Conservation (phyloP, 768 basidiomycete genomes). For the Tricholoma saponaceum region DNA sequence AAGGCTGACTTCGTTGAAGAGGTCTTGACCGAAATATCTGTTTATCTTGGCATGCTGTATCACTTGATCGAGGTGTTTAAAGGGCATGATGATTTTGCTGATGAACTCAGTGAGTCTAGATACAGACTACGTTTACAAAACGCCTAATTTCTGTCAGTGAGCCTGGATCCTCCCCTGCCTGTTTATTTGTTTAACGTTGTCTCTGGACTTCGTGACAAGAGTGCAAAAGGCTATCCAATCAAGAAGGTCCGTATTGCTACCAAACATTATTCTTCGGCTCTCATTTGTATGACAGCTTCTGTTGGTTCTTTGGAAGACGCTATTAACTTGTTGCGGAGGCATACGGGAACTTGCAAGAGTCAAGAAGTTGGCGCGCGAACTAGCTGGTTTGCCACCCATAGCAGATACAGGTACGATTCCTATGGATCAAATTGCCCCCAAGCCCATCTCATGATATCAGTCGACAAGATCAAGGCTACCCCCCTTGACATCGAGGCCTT, state of each 20-base stretch:
- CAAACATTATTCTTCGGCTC: constrained; percentile 10
- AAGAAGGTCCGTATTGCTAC: constrained; percentile 68
- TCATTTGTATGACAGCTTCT: constrained; percentile 55
- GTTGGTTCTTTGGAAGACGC: constrained; percentile 90
- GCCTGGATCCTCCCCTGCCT: constrained; percentile 89
- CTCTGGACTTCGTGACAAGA: constrained; percentile 88
- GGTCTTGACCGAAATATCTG: constrained; percentile 85
- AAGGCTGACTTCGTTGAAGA: constrained; percentile 83
- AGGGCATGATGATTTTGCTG: constrained; percentile 90
- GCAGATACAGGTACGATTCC: constrained; percentile 33
- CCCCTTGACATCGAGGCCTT: constrained; percentile 90
- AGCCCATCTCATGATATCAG: constrained; percentile 24
- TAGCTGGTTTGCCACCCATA: constrained; percentile 69
- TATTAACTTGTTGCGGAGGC: constrained; percentile 91
- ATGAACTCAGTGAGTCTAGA: constrained; percentile 84
- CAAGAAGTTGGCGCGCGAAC: constrained; percentile 81
- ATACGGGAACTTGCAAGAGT: constrained; percentile 80
- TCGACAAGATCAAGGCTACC: constrained; percentile 77
- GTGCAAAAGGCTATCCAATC: constrained; percentile 92
- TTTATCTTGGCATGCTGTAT: constrained; percentile 94
- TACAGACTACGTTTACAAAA: neutral
- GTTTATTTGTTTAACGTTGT: constrained; percentile 89
- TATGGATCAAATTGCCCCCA: neutral
- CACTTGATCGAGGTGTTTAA: constrained; percentile 93
- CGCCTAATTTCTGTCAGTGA: constrained; percentile 55